Base-by-base conservation (phyloP, 1,284 basidiomycete genomes). In the Phellopilus nigrolimitatus region DNA sequence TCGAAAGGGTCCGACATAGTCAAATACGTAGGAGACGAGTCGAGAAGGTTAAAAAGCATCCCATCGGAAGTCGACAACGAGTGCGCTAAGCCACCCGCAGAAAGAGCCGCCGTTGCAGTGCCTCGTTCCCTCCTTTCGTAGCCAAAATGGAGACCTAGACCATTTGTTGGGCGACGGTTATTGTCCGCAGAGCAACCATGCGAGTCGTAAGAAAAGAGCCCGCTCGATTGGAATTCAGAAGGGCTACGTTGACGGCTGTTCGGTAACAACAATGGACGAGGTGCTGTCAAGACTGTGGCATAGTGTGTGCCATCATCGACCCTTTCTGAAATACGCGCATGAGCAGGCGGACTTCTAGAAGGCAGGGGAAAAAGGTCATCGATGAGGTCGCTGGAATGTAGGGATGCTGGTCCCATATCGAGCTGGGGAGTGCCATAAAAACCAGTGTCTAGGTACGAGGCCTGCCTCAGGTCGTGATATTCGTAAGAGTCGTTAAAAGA, bases 391-490 rank as follows among this genome's bases (percentile, higher is more conserved):
- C 21, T 34, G 9, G 48, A 30, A 9, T 41, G 48, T 22, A 42
- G n/a, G 31, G 42, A 8, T 8, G 19, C 19, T n/a, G 17, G 7
- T 5, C 12, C 27, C 17, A 42, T 47, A 41, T 50, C 15, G 43
- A 54, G 48, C 54, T 54, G 33, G 12, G n/a, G n/a, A n/a, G n/a
- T n/a, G n/a, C n/a, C n/a, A 51, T 43, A 28, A 56, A 43, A 49
- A 53, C 36, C 12, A 27, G 12, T 24, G 27, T 51, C 42, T 13
- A 47, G 27, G 12, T 47, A 34, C 21, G 49, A 51, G 49, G 49
- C 33, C 33, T 42, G 42, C 42, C 27, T 42, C 41, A 39, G 25
- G 28, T 34, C 33, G n/a, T 34, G 8, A 13, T 9, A 44, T 27
- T 49, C 33, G 25, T 31, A 34, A 22, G 22, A 33, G 31, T 34